A percentile compares a stretch with the other conserved stretches of the same genome.
phyloP scores from a whole-genome alignment of 192 early-diverging fungal species.

The Backusella liffmaniae region DNA sequence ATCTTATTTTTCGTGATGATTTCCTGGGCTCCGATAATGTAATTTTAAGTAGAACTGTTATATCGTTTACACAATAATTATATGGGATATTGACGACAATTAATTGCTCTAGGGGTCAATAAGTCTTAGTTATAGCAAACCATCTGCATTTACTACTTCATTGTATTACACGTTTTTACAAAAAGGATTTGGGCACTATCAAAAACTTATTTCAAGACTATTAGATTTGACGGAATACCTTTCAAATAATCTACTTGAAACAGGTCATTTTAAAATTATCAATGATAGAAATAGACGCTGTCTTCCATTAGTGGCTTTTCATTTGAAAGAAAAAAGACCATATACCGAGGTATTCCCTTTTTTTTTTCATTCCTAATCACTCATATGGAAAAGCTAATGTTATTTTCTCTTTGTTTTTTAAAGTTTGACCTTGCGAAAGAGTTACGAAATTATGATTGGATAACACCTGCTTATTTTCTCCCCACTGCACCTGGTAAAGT shows the following conservation, averaged over 20 bases:
- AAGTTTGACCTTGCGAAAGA: constrained; percentile 58
- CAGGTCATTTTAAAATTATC: constrained; percentile 62
- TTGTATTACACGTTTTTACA: constrained; percentile 83
- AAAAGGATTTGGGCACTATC: constrained; percentile 62
- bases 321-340: constrained; percentile 35
- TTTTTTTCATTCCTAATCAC: constrained; percentile 15
- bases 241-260: constrained; percentile 49
- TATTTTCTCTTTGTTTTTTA: constrained; percentile 31
- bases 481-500: constrained; percentile 43
- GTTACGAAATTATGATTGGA: constrained; percentile 68
- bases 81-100: no score
- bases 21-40: constrained; percentile 51
- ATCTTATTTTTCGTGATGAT: constrained; percentile 71
- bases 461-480: constrained; percentile 72
- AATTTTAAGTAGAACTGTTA: background rate
- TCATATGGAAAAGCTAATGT: constrained; percentile 15
- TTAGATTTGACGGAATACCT: constrained; percentile 54
- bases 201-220: constrained; percentile 64
- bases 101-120: constrained; percentile 42
- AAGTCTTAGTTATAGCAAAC: constrained; percentile 75
- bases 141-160: constrained; percentile 63
- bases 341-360: constrained; percentile 33
- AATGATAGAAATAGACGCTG: constrained; percentile 41
- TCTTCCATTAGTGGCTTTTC: constrained; percentile 65
- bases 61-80: background rate